Evolutionary conservation across 306 rosid genomes (phyloP).

Genomic region (Cajanus cajan): DNA sequence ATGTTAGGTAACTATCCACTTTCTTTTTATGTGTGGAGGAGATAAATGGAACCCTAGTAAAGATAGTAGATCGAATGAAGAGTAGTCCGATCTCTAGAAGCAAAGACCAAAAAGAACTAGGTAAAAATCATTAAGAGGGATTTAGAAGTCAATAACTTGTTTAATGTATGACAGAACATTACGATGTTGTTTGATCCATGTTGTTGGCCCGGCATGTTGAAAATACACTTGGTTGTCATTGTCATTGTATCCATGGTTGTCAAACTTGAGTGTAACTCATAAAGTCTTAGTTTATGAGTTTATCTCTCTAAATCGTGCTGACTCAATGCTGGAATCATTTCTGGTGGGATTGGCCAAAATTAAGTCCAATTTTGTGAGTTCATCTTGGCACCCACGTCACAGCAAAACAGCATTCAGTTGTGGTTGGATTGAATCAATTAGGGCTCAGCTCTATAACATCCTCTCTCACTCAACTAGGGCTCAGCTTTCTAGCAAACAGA

Average conservation of each 20-base stretch:
- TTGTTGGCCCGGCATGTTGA: neutral
- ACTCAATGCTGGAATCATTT: neutral
- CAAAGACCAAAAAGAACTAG: neutral
- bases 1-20: neutral
- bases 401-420: neutral
- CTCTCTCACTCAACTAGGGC: neutral
- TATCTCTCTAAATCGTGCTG: neutral
- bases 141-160: neutral
- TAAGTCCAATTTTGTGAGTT: neutral
- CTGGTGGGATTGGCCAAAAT: neutral
- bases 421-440: neutral
- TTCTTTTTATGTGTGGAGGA: neutral
- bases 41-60: neutral
- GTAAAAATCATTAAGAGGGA: neutral
- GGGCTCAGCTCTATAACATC: neutral
- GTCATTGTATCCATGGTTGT: neutral
- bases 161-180: neutral
- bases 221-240: neutral
- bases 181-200: neutral
- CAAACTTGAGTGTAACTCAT: neutral
- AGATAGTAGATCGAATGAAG: neutral
- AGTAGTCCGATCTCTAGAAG: neutral
- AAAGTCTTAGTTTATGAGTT: neutral
- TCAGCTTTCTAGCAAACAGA: neutral
- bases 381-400: neutral